Conservation (phyloP, 176 grass and related monocot species). For the Urochloa ruziziensis region DNA sequence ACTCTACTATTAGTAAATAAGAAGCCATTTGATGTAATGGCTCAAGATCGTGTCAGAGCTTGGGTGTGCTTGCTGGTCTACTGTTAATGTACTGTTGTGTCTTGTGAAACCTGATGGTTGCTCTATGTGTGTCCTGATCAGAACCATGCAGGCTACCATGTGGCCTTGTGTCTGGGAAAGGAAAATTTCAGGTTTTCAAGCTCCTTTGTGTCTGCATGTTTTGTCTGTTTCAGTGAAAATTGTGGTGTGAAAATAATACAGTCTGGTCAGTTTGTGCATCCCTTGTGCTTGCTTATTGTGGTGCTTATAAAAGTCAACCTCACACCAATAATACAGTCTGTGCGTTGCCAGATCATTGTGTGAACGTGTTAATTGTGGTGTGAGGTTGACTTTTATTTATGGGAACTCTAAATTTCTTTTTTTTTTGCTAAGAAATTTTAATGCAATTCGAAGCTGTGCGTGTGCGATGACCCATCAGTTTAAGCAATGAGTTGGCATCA, state of each 20-base stretch:
- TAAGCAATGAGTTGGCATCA: neutral
- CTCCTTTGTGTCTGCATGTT: neutral
- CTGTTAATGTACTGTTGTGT: neutral
- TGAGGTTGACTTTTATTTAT: neutral
- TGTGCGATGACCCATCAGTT: neutral
- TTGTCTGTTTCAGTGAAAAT: neutral
- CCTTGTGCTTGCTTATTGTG: neutral
- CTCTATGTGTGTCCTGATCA: neutral
- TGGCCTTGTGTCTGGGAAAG: neutral
- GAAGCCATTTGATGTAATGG: slow-evolving; percentile 10
- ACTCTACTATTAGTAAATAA: slow-evolving; percentile 14
- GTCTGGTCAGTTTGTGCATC: neutral
- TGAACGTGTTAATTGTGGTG: no score
- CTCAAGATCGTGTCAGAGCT: neutral
- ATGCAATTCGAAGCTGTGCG: neutral
- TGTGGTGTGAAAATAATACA: neutral
- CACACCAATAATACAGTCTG: no score
- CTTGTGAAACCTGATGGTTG: neutral
- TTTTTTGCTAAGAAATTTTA: neutral
- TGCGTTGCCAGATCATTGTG: no score
- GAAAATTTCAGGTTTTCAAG: neutral
- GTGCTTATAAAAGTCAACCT: no score
- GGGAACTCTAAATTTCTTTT: neutral
- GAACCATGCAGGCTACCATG: neutral
- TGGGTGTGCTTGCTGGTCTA: neutral